Percentiles rank a stretch among this genome's conserved stretches.
phyloP scores from a whole-genome alignment of 768 basidiomycete genomes.

The Mycena belliarum region DNA sequence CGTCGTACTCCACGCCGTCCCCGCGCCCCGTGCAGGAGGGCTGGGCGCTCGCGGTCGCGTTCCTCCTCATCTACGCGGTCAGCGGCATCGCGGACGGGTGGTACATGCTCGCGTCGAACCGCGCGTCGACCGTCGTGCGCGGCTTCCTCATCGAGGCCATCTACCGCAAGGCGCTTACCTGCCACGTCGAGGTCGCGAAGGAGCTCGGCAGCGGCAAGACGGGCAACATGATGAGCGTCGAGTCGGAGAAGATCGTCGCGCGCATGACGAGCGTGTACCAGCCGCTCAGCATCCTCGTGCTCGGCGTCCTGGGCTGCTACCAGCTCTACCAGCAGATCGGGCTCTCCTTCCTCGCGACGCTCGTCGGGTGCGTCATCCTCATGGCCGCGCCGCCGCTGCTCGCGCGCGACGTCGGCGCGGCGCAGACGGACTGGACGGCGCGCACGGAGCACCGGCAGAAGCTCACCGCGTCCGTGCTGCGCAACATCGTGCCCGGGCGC shows the following conservation, averaged over 20 bases:
- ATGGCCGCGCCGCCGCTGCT: slow-evolving; percentile 4
- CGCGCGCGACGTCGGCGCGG: slow-evolving; percentile 1
- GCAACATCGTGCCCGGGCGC: slow-evolving; percentile 6
- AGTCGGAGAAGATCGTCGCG: slow-evolving; percentile 9
- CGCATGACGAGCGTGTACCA: slow-evolving; percentile 6
- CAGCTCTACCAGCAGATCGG: slow-evolving; percentile 7
- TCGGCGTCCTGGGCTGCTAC: not conserved
- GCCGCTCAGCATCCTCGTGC: slow-evolving; percentile 5
- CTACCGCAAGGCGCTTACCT: slow-evolving; percentile 4
- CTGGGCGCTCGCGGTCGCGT: slow-evolving; percentile 6
- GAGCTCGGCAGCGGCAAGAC: slow-evolving; percentile 3
- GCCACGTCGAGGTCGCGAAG: slow-evolving; percentile 13
- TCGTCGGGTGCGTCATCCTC: not conserved
- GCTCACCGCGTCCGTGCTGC: slow-evolving; percentile 3
- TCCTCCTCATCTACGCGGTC: slow-evolving; percentile 1
- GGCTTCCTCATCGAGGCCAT: slow-evolving; percentile 8
- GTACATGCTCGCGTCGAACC: slow-evolving; percentile 11
- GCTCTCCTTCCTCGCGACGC: slow-evolving; percentile 1
- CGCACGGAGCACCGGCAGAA: not conserved
- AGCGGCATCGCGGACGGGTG: slow-evolving; percentile 10
- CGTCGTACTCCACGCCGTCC: not conserved
- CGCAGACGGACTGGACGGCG: slow-evolving; percentile 5
- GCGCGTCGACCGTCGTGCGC: slow-evolving; percentile 2
- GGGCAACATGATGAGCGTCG: slow-evolving; percentile 7
- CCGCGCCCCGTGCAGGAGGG: slow-evolving; percentile 1